Evolutionary conservation across 2,329 filamentous ascomycete species (phyloP).

Genomic region (Rhytidhysteron rufulum): DNA sequence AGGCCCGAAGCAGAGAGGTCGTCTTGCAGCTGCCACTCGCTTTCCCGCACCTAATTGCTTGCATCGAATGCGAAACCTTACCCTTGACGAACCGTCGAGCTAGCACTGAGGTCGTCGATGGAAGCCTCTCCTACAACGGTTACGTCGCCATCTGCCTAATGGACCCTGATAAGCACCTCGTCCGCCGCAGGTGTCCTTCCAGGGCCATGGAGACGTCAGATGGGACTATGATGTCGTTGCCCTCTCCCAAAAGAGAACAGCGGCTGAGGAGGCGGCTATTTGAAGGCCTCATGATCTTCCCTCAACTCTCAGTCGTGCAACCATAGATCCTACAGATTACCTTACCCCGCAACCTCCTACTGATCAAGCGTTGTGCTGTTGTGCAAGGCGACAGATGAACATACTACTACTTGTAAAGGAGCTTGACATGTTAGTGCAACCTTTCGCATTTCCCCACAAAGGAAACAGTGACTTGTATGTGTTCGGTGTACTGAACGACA

Average conservation of each 20-base stretch:
- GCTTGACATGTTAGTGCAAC: background rate
- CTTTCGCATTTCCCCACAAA: background rate
- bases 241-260: no score
- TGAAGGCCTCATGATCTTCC: background rate
- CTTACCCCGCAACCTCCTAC: background rate
- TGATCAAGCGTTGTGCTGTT: no score
- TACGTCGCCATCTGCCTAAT: background rate
- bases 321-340: background rate
- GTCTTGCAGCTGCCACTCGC: background rate
- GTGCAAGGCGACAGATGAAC: no score
- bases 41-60: slow-evolving; percentile 1
- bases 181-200: background rate
- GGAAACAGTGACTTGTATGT: background rate
- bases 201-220: background rate
- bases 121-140: background rate
- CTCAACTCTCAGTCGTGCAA: background rate
- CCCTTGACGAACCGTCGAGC: no score
- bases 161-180: background rate
- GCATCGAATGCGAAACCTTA: background rate
- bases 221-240: no score
- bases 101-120: no score
- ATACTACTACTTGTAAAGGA: no score
- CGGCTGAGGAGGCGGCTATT: background rate
- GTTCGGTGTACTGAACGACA: background rate
- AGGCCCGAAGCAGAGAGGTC: background rate